A percentile compares a stretch with the other conserved stretches of the same genome.
Conservation (phyloP, 1,139 yeast species). For the Pichia sp. region DNA sequence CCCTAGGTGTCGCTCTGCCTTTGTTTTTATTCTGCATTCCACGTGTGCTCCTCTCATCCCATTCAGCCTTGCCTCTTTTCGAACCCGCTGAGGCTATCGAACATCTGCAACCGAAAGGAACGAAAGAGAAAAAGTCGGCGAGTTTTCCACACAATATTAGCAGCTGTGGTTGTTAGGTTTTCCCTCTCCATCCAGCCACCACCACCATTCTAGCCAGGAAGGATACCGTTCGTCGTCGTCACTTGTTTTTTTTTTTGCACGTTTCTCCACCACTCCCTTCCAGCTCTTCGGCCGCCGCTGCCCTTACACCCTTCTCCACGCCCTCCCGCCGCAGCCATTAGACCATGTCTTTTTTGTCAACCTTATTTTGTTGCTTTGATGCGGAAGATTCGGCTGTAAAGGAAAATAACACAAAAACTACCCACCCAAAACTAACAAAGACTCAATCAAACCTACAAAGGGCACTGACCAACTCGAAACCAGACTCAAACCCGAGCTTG, state of each 20-base stretch:
- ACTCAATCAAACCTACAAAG: slow-evolving; percentile 33
- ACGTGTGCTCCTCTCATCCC: background rate
- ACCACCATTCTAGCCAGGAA: too few species aligned
- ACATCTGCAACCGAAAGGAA: background rate
- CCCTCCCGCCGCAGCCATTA: background rate
- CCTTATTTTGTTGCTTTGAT: slow-evolving; percentile 33
- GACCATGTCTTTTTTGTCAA: slow-evolving; percentile 32
- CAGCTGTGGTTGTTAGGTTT: background rate
- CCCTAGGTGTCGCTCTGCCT: background rate
- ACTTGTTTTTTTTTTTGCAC: too few species aligned
- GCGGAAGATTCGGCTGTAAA: slow-evolving; percentile 27
- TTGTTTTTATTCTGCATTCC: background rate
- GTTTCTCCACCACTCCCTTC: background rate
- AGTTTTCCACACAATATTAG: background rate
- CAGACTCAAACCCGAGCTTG: slow-evolving; percentile 11
- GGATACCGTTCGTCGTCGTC: too few species aligned
- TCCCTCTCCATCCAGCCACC: background rate
- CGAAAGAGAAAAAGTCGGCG: background rate
- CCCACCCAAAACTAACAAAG: slow-evolving; percentile 26
- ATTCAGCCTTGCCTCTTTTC: slow-evolving; percentile 2
- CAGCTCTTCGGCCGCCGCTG: background rate
- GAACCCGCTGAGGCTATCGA: background rate
- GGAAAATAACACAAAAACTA: slow-evolving; percentile 22
- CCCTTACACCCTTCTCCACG: background rate
- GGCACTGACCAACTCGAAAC: slow-evolving; percentile 24